phyloP scores from a whole-genome alignment of 805 yeast genomes.

The Barnettozyma wickerhamii region DNA sequence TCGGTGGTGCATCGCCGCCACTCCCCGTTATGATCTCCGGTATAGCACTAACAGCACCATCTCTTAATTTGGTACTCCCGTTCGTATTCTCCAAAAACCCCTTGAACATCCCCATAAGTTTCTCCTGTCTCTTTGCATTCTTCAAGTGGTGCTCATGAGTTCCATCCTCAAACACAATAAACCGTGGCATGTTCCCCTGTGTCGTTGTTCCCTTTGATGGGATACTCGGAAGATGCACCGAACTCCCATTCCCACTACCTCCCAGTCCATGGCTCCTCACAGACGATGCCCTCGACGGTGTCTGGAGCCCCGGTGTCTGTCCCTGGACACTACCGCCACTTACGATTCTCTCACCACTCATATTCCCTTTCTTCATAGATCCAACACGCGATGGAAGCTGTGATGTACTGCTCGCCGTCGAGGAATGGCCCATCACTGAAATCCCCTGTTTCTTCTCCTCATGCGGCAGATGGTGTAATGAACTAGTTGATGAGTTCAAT shows the following conservation, averaged over 20 bases:
- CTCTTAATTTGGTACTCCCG: constrained; percentile 57
- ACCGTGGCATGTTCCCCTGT: too few species aligned
- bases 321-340: too few species aligned
- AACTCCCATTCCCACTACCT: too few species aligned
- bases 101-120: constrained; percentile 67
- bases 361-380: constrained; percentile 7
- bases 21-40: constrained; percentile 48
- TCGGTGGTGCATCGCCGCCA: constrained; percentile 54
- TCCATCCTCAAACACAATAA: constrained; percentile 60
- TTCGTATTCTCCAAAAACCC: constrained; percentile 51
- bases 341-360: too few species aligned
- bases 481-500: constrained; percentile 9
- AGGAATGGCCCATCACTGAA: constrained; percentile 6
- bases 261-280: constrained; percentile 1
- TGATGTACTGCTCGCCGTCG: constrained; percentile 7
- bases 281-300: not conserved
- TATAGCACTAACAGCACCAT: constrained; percentile 69
- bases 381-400: not conserved
- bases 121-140: constrained; percentile 75
- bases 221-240: too few species aligned
- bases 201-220: too few species aligned
- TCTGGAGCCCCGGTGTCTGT: too few species aligned
- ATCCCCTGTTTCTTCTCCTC: constrained; percentile 4
- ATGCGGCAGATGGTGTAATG: constrained; percentile 6
- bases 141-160: constrained; percentile 75